phyloP scores from a whole-genome alignment of 1,284 basidiomycete species.

The Gomphus bonarii region DNA sequence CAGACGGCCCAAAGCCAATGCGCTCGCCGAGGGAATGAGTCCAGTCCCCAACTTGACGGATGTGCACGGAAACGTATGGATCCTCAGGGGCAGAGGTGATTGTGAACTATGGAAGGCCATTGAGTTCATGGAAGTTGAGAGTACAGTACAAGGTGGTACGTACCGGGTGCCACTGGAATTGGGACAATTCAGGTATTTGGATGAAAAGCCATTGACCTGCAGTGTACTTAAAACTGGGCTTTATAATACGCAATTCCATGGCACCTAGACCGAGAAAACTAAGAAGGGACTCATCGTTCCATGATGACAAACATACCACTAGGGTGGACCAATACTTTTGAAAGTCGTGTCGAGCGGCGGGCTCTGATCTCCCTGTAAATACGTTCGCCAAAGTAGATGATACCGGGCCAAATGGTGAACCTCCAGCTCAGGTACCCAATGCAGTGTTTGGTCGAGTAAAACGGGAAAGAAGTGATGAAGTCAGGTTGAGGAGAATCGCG shows the following conservation, averaged over 20 bases:
- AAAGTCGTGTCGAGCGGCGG: slow-evolving; percentile 61
- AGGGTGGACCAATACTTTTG: slow-evolving; percentile 73
- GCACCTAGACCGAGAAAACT: slow-evolving; percentile 36
- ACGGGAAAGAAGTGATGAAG: slow-evolving; percentile 60
- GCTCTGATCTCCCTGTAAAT: slow-evolving; percentile 72
- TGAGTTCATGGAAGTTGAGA: slow-evolving; percentile 5
- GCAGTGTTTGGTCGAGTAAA: slow-evolving; percentile 74
- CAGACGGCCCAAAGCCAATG: slow-evolving; percentile 68
- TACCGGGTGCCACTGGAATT: slow-evolving; percentile 87
- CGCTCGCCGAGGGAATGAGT: slow-evolving; percentile 72
- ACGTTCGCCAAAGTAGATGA: slow-evolving; percentile 79
- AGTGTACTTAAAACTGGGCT: slow-evolving; percentile 82
- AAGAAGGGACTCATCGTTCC: neutral
- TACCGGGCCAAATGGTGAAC: slow-evolving; percentile 79
- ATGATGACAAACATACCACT: slow-evolving; percentile 40
- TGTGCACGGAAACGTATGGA: slow-evolving; percentile 80
- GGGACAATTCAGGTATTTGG: slow-evolving; percentile 74
- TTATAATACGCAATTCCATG: slow-evolving; percentile 83
- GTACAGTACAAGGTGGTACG: slow-evolving; percentile 19
- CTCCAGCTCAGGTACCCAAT: slow-evolving; percentile 82
- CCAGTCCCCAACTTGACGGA: slow-evolving; percentile 87
- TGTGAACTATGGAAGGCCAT: slow-evolving; percentile 51
- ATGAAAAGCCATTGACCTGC: slow-evolving; percentile 88
- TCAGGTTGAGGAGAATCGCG: slow-evolving; percentile 67
- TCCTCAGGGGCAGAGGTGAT: slow-evolving; percentile 90